Evolutionary conservation across 164 flowering plant genomes (phyloP), one percentile per base, ranked within the genome.

Genomic region (Umbellularia californica): DNA sequence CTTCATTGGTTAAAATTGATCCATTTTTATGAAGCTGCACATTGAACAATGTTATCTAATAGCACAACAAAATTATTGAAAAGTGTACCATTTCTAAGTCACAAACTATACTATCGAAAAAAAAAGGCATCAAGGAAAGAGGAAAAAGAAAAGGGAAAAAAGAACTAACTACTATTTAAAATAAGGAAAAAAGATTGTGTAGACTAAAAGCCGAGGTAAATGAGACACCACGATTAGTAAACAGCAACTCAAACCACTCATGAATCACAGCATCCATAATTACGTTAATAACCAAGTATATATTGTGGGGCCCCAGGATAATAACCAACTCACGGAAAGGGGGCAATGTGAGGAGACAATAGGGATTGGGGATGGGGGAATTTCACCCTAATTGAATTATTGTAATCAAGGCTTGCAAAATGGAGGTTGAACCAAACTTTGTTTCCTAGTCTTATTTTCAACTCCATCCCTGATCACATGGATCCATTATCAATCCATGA

Each of bases 11-110:
- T 35, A 81, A 75, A 65, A 76, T 47, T 10, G 81, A 65, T 51
- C 74, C 71, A 76, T 79, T 80, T n/a, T 75, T 72, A 75, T 80
- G 84, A 75, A 85, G 84, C 87, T 85, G 83, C 72, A 76, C 51
- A 71, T 63, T 24, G 23, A 35, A 72, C 12, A 41, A 72, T 50
- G 28, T 63, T 64, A 71, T 22, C 23, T 28, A 69, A 41, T 41
- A 20, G 25, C 23, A 47, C 15, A 68, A 1, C 24, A 30, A 30
- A 13, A 22, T 11, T n/a, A 67, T 17, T 67, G 60, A 55, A 55
- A 55, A 55, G n/a, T 19, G n/a, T 14, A 41, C 10, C 47, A 41
- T 41, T 41, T 41, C 47, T 41, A 41, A 55, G 5, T 15, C 60
- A 55, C 15, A 20, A 15, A 55, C 20, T 14, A 55, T 55, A 15